A percentile compares a stretch with the other conserved stretches of the same genome.
Conservation (phyloP, 2,329 filamentous ascomycete species). For the Diaporthe capsici region DNA sequence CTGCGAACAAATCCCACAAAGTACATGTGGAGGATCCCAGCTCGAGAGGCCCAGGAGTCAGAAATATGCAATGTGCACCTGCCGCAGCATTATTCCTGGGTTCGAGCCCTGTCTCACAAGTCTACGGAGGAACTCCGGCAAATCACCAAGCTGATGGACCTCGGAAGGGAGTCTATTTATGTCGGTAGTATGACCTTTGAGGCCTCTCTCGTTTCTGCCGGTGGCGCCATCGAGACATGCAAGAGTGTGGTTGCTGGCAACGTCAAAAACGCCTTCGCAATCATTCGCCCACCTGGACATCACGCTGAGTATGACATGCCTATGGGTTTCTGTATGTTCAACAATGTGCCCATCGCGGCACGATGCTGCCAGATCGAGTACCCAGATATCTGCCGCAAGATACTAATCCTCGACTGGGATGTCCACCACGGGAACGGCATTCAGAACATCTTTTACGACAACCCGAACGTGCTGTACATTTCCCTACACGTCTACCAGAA, state of each 20-base stretch:
- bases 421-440: slow-evolving; percentile 90
- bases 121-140: slow-evolving; percentile 76
- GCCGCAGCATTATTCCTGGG: slow-evolving; percentile 83
- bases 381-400: slow-evolving; percentile 85
- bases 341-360: slow-evolving; percentile 96
- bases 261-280: slow-evolving; percentile 95
- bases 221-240: slow-evolving; percentile 95
- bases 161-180: slow-evolving; percentile 82
- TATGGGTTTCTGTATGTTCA: slow-evolving; percentile 98
- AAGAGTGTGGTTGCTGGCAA: slow-evolving; percentile 86
- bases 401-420: slow-evolving; percentile 95
- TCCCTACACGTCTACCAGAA: slow-evolving; percentile 91
- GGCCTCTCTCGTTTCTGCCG: slow-evolving; percentile 86
- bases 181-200: slow-evolving; percentile 86
- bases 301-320: slow-evolving; percentile 89
- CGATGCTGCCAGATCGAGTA: slow-evolving; percentile 87
- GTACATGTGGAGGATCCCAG: slow-evolving; percentile 83
- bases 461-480: slow-evolving; percentile 95
- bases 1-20: slow-evolving; percentile 68
- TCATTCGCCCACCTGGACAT: slow-evolving; percentile 95
- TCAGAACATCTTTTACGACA: slow-evolving; percentile 95
- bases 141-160: slow-evolving; percentile 73
- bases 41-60: slow-evolving; percentile 80
- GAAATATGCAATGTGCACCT: slow-evolving; percentile 89
- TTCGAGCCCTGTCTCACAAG: slow-evolving; percentile 69